Percentiles rank a stretch among this genome's conserved stretches.
Evolutionary conservation across 1,284 basidiomycete species (phyloP).

Genomic region (Ustilago sp.): DNA sequence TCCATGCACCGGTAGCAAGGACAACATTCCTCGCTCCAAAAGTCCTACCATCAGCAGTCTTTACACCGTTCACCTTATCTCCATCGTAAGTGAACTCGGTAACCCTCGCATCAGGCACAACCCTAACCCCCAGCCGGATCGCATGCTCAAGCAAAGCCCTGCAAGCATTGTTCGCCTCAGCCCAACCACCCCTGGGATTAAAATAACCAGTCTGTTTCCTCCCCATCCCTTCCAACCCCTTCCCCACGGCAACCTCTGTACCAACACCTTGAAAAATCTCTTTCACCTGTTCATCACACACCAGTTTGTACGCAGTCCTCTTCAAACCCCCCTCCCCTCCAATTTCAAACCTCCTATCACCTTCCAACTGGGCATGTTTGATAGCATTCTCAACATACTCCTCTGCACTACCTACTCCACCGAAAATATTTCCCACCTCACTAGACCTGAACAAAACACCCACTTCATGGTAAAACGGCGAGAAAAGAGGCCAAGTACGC

Average conservation of each 20-base stretch:
- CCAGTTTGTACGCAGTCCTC: constrained; percentile 35
- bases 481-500: constrained; percentile 72
- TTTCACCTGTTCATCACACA: constrained; percentile 19
- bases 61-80: constrained; percentile 76
- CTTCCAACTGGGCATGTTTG: constrained; percentile 23
- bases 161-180: constrained; percentile 79
- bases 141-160: constrained; percentile 76
- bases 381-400: constrained; percentile 46
- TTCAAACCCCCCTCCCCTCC: neutral
- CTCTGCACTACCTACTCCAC: constrained; percentile 11
- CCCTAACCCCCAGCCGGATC: constrained; percentile 74
- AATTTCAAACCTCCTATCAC: constrained; percentile 25
- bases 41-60: constrained; percentile 75
- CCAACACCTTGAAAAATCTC: constrained; percentile 16
- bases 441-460: constrained; percentile 60
- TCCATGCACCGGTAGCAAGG: constrained; percentile 84
- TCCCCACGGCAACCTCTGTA: constrained; percentile 15
- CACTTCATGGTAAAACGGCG: constrained; percentile 58
- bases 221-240: constrained; percentile 33
- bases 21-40: constrained; percentile 75
- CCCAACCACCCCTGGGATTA: constrained; percentile 87
- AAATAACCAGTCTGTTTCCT: constrained; percentile 73
- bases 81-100: constrained; percentile 49
- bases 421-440: constrained; percentile 2
- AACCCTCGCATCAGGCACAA: constrained; percentile 76